A percentile compares a stretch with the other conserved stretches of the same genome.
Conservation (phyloP, 1,284 basidiomycete genomes). For the Pascua guehoae region DNA sequence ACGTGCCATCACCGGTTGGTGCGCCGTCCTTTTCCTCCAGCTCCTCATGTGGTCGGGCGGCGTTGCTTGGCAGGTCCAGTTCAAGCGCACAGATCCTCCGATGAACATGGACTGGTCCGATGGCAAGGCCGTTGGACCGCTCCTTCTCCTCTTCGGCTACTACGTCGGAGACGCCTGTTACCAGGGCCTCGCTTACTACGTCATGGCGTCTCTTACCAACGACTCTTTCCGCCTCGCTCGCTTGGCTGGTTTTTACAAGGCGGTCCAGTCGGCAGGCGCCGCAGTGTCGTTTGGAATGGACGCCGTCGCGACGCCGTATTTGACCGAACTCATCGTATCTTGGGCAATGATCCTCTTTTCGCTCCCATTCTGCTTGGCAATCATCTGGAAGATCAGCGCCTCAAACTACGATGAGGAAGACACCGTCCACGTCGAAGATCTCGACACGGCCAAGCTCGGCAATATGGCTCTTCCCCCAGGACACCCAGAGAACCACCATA, state of each 20-base stretch:
- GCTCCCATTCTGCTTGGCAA: constrained; percentile 30
- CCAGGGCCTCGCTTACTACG: constrained; percentile 47
- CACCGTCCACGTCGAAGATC: constrained; percentile 33
- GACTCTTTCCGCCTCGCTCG: constrained; percentile 44
- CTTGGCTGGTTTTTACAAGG: constrained; percentile 48
- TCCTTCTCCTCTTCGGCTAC: constrained; percentile 24
- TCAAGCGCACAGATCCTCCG: constrained; percentile 4
- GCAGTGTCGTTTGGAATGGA: constrained; percentile 56
- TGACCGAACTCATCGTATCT: constrained; percentile 38
- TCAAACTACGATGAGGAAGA: constrained; percentile 31
- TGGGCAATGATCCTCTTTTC: constrained; percentile 36
- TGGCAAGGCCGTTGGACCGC: constrained; percentile 5
- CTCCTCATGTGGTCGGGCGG: constrained; percentile 34
- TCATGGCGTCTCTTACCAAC: constrained; percentile 30
- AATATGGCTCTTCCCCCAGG: constrained; percentile 31
- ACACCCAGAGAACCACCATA: constrained; percentile 16
- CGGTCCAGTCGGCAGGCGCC: constrained; percentile 45
- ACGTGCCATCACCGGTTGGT: constrained; percentile 33
- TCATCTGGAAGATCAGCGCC: constrained; percentile 29
- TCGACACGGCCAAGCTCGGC: constrained; percentile 19
- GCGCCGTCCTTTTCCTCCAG: constrained; percentile 25
- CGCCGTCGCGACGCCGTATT: constrained; percentile 46
- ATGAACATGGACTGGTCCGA: constrained; percentile 7
- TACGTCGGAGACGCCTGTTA: constrained; percentile 46
- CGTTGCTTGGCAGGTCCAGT: constrained; percentile 33